Conservation (phyloP, 2,329 filamentous ascomycete genomes). For the Biscogniauxia sp. region DNA sequence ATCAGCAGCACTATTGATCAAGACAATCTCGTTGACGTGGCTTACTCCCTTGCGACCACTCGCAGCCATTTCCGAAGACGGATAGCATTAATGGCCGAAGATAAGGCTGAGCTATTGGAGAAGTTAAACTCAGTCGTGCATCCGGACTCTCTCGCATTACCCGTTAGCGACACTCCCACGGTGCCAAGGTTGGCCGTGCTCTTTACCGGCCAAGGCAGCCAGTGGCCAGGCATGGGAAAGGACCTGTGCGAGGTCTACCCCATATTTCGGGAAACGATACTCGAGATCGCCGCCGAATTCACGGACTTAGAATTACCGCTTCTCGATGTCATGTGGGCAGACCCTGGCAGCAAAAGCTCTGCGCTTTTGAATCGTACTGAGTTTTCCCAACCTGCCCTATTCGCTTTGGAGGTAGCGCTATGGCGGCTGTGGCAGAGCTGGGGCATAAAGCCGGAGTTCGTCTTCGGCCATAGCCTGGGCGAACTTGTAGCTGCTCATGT, state of each 20-base stretch:
- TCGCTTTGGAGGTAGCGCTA: constrained; percentile 33
- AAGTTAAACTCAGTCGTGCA: constrained; percentile 11
- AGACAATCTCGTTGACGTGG: constrained; percentile 21
- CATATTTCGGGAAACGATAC: constrained; percentile 27
- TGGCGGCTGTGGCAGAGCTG: constrained; percentile 32
- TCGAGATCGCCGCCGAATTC: constrained; percentile 22
- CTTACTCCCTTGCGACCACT: constrained; percentile 32
- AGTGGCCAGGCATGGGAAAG: constrained; percentile 32
- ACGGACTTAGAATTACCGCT: constrained; percentile 24
- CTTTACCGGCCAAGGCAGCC: constrained; percentile 37
- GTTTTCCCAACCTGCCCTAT: constrained; percentile 34
- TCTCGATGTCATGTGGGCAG: constrained; percentile 32
- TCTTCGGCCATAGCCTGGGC: constrained; percentile 32
- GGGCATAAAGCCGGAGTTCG: constrained; percentile 29
- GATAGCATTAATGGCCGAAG: constrained; percentile 20
- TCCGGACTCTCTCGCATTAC: constrained; percentile 1
- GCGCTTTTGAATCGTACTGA: constrained; percentile 29
- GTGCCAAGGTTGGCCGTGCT: constrained; percentile 29
- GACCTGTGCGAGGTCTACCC: constrained; percentile 25
- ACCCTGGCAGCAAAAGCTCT: constrained; percentile 19
- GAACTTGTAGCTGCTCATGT: constrained; percentile 33
- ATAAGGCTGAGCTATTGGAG: constrained; percentile 18
- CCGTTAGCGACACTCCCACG: constrained; percentile 2
- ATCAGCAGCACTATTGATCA: constrained; percentile 8
- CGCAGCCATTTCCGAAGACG: constrained; percentile 27